Base-by-base conservation (phyloP, 306 rosid species). In the Prunus dulcis region DNA sequence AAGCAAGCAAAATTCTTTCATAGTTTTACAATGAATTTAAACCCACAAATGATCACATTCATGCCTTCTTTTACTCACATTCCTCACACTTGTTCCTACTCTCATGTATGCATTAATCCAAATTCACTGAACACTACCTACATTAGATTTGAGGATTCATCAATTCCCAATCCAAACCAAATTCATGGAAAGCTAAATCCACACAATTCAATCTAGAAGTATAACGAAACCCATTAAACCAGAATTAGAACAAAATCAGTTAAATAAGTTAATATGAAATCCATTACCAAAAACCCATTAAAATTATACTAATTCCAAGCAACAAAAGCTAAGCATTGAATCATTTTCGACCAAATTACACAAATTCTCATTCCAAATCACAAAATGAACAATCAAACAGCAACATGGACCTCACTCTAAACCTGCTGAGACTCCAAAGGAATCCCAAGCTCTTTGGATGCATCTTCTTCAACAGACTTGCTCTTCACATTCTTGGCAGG, bases 391-490 rank as follows among this genome's bases (percentile, higher is more conserved):
- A 76, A 70, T 45, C 3, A 43, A 53, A 60, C 76, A 43, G 51
- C 46, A 80, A 61, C 72, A 53, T 60, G 69, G 79, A 62, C 71
- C 64, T 75, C 56, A 52, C 46, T 60, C 67, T 81, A 72, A 28
- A 47, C 56, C 80, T 83, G 88, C 84, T 83, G 89, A 64, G 97
- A 91, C 77, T 90, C 91, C 76, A 91, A 76, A 0, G 99, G 93
- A 72, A 92, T 95, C 19, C 82, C 84, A 13, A 94, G 88, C 41
- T 81, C 91, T 18, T 47, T 82, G 0, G 85, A 6, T 28, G 10
- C 71, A 2, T n/a, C 80, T 1, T 34, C 73, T 11, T 70, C 88
- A 3, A 9, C 72, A 0, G 56, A 52, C 1, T 75, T 71, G 63
- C 61, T 76, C 69, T 50, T 75, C 12, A 80, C 34, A 69, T 15